Base-by-base conservation (phyloP, 306 rosid species). In the Quercus variabilis region DNA sequence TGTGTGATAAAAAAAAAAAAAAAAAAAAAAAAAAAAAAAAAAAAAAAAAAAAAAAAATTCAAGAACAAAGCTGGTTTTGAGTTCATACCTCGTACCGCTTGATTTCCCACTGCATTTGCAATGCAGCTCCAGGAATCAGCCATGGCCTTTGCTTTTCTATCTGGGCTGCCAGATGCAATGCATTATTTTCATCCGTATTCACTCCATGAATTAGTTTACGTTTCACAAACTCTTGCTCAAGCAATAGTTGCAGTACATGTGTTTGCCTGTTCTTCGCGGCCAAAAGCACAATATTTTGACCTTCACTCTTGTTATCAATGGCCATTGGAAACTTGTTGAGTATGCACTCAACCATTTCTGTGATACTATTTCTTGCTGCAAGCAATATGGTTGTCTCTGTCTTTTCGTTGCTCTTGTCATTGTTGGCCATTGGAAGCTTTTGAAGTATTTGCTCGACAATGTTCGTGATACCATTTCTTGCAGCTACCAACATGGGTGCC, bases 81-180 rank as follows among this genome's bases (percentile, higher is more conserved):
- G 51, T 43, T 43, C 51, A 43, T 74, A 90, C 94, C 84, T 83
- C 49, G 64, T 80, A 89, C 96, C 96, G 86, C 78, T 84, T 89
- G 72, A 88, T 73, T 83, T 91, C 93, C 91, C 92, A 88, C 54
- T 89, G 88, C 92, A 91, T 88, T 82, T 89, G 92, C 69, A 91
- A 64, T 1, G 91, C 92, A 1, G 84, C 88, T 0, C 91, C 90
- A 1, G 93, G 84, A 69, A 87, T 77, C 30, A 78, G 89, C 90
- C 90, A 89, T 19, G 96, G 90, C 52, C 60, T 79, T 60, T 79
- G 54, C 23, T 18, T 56, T 71, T 86, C 79, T 7, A 55, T 78
- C 57, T 78, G 86, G 51, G 93, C 93, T 5, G 91, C 96, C 31
- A 89, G 85, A 64, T 91, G 96, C 60, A 91, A 31, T 12, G 91